Conservation (phyloP, 148 eudicot species). For the Talinum fruticosum region DNA sequence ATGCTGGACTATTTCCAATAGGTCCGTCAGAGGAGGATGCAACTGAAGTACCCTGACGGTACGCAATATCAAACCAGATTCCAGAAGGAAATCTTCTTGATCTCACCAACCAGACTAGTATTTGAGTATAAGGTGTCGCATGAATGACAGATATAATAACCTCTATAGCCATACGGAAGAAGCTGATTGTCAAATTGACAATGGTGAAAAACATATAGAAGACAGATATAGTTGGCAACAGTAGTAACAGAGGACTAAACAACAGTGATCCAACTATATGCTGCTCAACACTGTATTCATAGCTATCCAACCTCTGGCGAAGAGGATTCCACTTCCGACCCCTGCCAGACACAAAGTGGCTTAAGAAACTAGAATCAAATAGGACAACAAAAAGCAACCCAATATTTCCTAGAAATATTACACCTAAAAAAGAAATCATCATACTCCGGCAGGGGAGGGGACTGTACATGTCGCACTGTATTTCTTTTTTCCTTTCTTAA, state of each 20-base stretch:
- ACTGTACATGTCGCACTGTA: neutral
- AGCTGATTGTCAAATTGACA: slow-evolving; percentile 44
- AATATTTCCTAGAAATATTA: slow-evolving; percentile 3
- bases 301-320: slow-evolving; percentile 91
- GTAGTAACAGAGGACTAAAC: slow-evolving; percentile 78
- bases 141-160: slow-evolving; percentile 61
- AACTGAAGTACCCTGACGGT: slow-evolving; percentile 31
- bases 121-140: slow-evolving; percentile 79
- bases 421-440: neutral
- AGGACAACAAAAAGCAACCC: neutral
- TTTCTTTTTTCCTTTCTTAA: neutral
- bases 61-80: slow-evolving; percentile 62
- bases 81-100: slow-evolving; percentile 79
- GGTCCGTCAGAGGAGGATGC: slow-evolving; percentile 21
- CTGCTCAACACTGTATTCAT: slow-evolving; percentile 90
- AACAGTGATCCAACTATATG: slow-evolving; percentile 92
- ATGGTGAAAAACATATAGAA: slow-evolving; percentile 90
- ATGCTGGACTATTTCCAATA: slow-evolving; percentile 18
- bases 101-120: slow-evolving; percentile 64
- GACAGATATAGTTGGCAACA: slow-evolving; percentile 86
- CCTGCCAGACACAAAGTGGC: slow-evolving; percentile 45
- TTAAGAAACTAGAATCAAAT: slow-evolving; percentile 18
- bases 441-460: no score
- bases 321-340: slow-evolving; percentile 91
- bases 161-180: slow-evolving; percentile 48